These are phyloP conservation scores for Amylocarpus encephaloides DNA, from an alignment of 2,329 filamentous ascomycete genomes.

Conservation along the genomic window DNA sequence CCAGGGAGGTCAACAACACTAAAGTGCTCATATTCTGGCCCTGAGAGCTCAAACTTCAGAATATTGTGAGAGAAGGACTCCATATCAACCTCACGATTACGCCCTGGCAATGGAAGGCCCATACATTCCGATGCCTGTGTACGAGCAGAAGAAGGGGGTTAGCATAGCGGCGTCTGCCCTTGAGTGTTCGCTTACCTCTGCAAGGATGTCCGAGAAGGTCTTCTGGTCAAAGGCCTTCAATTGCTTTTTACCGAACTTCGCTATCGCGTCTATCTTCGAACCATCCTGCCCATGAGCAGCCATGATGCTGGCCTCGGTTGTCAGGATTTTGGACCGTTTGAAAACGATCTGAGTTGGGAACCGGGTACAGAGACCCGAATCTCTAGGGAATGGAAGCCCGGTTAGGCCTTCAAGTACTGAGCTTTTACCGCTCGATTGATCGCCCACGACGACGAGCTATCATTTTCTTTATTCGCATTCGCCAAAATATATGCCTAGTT, in stretches of 20 bases:
- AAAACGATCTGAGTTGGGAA: conserved; percentile 39
- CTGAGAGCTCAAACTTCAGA: conserved; percentile 8
- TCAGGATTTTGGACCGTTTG: neutral
- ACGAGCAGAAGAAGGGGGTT: too few relatives aligned
- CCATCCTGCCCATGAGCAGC: neutral
- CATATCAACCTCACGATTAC: neutral
- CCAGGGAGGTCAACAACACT: conserved; percentile 54
- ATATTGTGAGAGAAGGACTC: conserved; percentile 6
- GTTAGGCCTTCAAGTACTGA: conserved; percentile 32
- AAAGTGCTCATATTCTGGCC: conserved; percentile 40
- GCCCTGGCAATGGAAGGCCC: neutral
- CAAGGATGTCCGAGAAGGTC: neutral
- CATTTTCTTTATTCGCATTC: too few relatives aligned
- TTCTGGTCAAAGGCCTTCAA: neutral
- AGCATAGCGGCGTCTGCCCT: too few relatives aligned
- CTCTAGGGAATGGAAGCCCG: conserved; percentile 33
- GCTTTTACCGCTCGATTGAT: conserved; percentile 25
- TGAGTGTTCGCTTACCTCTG: neutral
- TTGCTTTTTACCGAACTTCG: neutral
- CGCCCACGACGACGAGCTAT: neutral
- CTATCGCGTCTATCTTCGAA: neutral
- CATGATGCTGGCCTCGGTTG: neutral
- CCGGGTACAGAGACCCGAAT: conserved; percentile 35
- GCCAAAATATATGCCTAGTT: too few relatives aligned
- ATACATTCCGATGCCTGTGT: conserved; percentile 7